A percentile compares a stretch with the other conserved stretches of the same genome.
phyloP scores from a whole-genome alignment of 2,329 filamentous ascomycete genomes.

The Sphaceloma murrayae region DNA sequence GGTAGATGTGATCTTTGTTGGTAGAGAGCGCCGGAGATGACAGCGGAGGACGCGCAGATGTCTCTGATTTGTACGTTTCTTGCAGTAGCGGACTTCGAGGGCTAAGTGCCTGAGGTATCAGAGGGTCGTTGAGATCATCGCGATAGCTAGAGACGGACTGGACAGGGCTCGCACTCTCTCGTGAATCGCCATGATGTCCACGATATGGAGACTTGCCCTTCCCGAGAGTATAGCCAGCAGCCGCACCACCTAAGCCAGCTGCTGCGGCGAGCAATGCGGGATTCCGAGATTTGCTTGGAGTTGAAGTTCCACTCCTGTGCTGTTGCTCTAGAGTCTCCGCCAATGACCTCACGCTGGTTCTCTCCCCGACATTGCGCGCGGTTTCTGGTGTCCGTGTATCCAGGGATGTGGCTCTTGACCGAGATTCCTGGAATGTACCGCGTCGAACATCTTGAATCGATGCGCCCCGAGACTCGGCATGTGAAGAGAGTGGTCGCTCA shows the following conservation, averaged over 20 bases:
- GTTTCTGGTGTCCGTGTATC: slow-evolving; percentile 52
- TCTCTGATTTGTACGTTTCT: neutral
- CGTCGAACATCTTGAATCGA: slow-evolving; percentile 54
- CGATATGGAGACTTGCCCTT: neutral
- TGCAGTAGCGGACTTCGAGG: slow-evolving; percentile 23
- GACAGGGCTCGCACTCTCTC: slow-evolving; percentile 58
- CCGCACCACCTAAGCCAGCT: slow-evolving; percentile 31
- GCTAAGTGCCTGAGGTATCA: slow-evolving; percentile 27
- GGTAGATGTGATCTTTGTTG: slow-evolving; percentile 31
- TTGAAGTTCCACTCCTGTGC: slow-evolving; percentile 28
- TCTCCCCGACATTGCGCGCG: slow-evolving; percentile 53
- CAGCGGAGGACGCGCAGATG: slow-evolving; percentile 3
- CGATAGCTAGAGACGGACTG: slow-evolving; percentile 85
- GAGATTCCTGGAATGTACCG: slow-evolving; percentile 43
- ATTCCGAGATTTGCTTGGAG: slow-evolving; percentile 32
- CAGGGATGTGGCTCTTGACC: slow-evolving; percentile 49
- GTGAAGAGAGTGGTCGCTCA: slow-evolving; percentile 60
- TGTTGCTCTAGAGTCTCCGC: slow-evolving; percentile 39
- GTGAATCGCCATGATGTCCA: neutral
- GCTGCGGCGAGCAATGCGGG: slow-evolving; percentile 29
- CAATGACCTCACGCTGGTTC: slow-evolving; percentile 51
- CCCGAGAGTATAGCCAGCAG: slow-evolving; percentile 14
- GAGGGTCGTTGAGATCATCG: slow-evolving; percentile 38
- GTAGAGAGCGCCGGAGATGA: slow-evolving; percentile 36
- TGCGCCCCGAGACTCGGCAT: slow-evolving; percentile 48